Percentiles rank a stretch among this genome's conserved stretches.
These are phyloP conservation scores for Cubamyces sp. DNA, from an alignment of 768 basidiomycete genomes.

Conservation along the genomic window DNA sequence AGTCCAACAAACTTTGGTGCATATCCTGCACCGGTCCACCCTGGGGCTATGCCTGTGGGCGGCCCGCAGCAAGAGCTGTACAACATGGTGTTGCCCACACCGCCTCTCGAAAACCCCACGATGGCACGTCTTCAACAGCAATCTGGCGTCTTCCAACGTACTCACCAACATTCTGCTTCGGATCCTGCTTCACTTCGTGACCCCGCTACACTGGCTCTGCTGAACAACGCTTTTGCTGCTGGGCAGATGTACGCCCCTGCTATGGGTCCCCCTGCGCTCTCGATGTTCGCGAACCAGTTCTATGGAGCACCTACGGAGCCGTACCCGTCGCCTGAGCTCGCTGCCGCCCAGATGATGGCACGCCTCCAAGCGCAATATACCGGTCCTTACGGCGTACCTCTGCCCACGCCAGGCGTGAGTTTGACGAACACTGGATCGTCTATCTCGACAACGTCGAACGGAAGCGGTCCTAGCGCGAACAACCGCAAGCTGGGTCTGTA, in stretches of 20 bases:
- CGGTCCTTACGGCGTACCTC: slow-evolving; percentile 51
- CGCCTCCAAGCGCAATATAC: slow-evolving; percentile 60
- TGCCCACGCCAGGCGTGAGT: slow-evolving; percentile 26
- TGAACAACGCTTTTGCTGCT: slow-evolving; percentile 58
- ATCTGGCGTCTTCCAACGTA: slow-evolving; percentile 70
- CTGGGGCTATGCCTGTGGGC: slow-evolving; percentile 71
- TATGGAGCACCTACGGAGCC: slow-evolving; percentile 60
- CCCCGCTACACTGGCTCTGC: slow-evolving; percentile 63
- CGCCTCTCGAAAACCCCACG: slow-evolving; percentile 60
- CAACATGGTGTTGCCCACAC: slow-evolving; percentile 73
- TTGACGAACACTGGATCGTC: slow-evolving; percentile 35
- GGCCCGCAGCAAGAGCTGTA: slow-evolving; percentile 74
- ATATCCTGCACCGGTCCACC: slow-evolving; percentile 51
- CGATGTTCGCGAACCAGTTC: slow-evolving; percentile 74
- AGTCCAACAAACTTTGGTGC: slow-evolving; percentile 52
- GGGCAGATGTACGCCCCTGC: slow-evolving; percentile 59
- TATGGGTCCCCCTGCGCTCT: slow-evolving; percentile 50
- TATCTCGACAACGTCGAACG: slow-evolving; percentile 35
- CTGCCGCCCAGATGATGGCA: slow-evolving; percentile 59
- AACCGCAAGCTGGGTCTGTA: slow-evolving; percentile 90
- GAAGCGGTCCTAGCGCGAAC: slow-evolving; percentile 82
- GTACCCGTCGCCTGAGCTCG: slow-evolving; percentile 54
- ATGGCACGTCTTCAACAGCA: slow-evolving; percentile 81
- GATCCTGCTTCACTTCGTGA: slow-evolving; percentile 81
- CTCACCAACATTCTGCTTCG: slow-evolving; percentile 83